Base-by-base conservation (phyloP, 257 asterid species). In the Eustoma russellianum region DNA sequence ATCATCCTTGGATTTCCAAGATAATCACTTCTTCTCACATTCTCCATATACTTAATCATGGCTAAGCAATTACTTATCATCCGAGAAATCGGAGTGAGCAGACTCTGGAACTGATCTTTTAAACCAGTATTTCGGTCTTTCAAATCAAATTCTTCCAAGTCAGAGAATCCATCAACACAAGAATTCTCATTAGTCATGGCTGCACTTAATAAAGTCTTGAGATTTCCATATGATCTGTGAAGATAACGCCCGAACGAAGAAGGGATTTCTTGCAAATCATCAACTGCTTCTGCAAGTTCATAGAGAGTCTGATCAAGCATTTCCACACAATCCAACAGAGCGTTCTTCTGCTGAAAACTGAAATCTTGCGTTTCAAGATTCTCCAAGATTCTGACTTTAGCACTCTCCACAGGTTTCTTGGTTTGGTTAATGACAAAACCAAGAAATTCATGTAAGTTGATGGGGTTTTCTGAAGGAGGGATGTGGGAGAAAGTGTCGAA, bases 111-210 rank as follows among this genome's bases (percentile, higher is more conserved):
- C 28, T 53, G 66, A 3, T 60, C 43, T 40, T 70, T 63, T 53
- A 65, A 70, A 30, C 51, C 67, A 38, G 1, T 4, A 43, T 61
- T 64, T 17, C 9, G 62, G 16, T 3, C 40, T 14, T 13, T 47
- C 17, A 46, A 50, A 48, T 49, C 69, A 24, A 64, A 44, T n/a
- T 61, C 71, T 48, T 77, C 82, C 60, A 77, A 55, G 18, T 84
- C 85, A 17, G 74, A 63, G 50, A 84, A 77, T 45, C 94, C 94
- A 46, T 73, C 69, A n/a, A 84, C 70, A 80, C 94, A 84, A n/a
- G 94, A 70, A 41, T 74, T 61, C 50, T 74, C 79, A 40, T 84
- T 81, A 0, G 88, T 81, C 88, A 84, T 84, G 13, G 91, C 88
- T 15, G 83, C 91, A 30, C 94, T 83, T 33, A 80, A 52, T 44